A percentile compares a stretch with the other conserved stretches of the same genome.
Conservation (phyloP, 768 basidiomycete species). For the Naganishia friedmannii region DNA sequence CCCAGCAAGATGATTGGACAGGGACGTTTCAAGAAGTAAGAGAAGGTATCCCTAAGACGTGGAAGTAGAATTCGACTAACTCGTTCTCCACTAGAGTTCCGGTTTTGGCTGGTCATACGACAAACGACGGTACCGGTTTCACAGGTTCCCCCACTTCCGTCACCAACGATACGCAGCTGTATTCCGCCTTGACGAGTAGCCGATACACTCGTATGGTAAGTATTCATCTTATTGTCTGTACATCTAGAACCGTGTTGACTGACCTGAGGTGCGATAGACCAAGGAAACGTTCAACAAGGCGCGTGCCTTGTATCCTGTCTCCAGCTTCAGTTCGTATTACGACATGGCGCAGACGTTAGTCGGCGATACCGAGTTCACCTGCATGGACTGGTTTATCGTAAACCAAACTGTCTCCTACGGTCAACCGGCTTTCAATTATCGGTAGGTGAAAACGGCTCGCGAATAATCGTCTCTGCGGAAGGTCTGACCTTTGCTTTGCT, state of each 20-base stretch:
- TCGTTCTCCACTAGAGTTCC: conserved; percentile 26
- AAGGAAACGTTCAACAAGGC: conserved; percentile 33
- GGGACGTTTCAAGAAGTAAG: conserved; percentile 31
- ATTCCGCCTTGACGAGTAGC: conserved; percentile 27
- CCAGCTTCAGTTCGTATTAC: conserved; percentile 30
- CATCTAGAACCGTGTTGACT: not conserved
- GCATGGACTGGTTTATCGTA: conserved; percentile 31
- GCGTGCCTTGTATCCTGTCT: conserved; percentile 27
- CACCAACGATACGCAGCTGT: conserved; percentile 30
- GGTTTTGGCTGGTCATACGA: conserved; percentile 36
- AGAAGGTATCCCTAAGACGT: not conserved
- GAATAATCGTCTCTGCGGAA: not conserved
- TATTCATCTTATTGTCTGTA: not conserved
- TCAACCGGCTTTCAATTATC: conserved; percentile 29
- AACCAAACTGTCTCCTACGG: conserved; percentile 30
- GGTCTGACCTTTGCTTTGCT: not conserved
- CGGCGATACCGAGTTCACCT: conserved; percentile 37
- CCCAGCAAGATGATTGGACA: conserved; percentile 27
- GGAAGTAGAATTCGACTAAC: not conserved
- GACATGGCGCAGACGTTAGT: conserved; percentile 32
- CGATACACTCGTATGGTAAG: conserved; percentile 33
- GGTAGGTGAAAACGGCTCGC: not conserved
- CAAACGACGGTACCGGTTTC: conserved; percentile 35
- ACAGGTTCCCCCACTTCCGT: conserved; percentile 29
- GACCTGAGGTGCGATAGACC: conserved; percentile 9